Conservation (phyloP, 139 green algal species). For the Desmodesmus armatus region DNA sequence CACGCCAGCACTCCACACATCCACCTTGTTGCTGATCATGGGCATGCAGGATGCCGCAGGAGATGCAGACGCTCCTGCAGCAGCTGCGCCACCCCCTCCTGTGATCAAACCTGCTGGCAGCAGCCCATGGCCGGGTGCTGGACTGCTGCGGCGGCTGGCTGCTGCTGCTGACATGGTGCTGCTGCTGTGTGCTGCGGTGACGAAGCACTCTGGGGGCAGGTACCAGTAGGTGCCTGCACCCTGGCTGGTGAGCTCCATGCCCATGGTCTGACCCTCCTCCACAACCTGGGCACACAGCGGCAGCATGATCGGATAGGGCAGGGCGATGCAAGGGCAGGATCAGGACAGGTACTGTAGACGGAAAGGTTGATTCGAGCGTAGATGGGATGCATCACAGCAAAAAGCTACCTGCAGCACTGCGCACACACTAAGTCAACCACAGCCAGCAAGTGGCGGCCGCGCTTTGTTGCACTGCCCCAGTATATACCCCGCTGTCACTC, state of each 20-base stretch:
- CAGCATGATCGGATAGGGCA: no score
- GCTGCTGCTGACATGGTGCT: background rate
- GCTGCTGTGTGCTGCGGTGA: slow-evolving; percentile 29
- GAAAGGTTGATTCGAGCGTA: no score
- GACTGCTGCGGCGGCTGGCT: slow-evolving; percentile 10
- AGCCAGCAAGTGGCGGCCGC: background rate
- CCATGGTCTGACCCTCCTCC: slow-evolving; percentile 79
- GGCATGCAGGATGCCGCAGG: slow-evolving; percentile 22
- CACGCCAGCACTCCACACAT: slow-evolving; percentile 93
- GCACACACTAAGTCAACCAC: background rate
- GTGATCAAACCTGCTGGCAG: slow-evolving; percentile 15
- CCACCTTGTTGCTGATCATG: slow-evolving; percentile 95
- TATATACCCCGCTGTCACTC: no score
- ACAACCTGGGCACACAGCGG: slow-evolving; percentile 73
- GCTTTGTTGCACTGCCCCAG: no score
- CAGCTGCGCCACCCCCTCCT: background rate
- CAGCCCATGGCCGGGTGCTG: background rate
- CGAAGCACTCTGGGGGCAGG: slow-evolving; percentile 73
- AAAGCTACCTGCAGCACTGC: no score
- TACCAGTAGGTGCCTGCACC: slow-evolving; percentile 97
- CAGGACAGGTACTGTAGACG: no score
- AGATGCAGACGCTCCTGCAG: background rate
- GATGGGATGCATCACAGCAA: no score
- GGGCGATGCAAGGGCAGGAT: no score
- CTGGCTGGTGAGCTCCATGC: slow-evolving; percentile 96